These are phyloP conservation scores for Sphaceloma murrayae DNA, from an alignment of 2,329 filamentous ascomycete species.

Conservation along the genomic window DNA sequence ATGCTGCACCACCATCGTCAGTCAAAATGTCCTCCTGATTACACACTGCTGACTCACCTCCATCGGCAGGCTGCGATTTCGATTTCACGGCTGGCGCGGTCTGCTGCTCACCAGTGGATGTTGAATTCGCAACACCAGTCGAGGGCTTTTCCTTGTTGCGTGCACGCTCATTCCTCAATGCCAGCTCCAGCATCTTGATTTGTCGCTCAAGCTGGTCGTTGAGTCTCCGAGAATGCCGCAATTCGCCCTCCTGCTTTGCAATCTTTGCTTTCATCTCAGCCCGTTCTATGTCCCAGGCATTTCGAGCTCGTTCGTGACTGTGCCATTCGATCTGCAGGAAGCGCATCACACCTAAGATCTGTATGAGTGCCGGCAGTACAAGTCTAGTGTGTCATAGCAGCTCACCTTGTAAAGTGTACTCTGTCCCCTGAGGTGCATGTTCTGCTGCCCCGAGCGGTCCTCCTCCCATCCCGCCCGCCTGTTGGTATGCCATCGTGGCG, in stretches of 20 bases:
- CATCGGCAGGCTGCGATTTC: no score
- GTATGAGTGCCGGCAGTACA: no score
- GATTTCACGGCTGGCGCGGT: no score
- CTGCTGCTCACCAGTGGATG: no score
- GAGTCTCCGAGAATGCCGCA: constrained; percentile 73
- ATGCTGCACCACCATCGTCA: no score
- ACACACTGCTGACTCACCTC: no score
- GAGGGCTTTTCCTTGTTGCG: constrained; percentile 40
- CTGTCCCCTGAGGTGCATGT: constrained; percentile 50
- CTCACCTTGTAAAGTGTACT: constrained; percentile 63
- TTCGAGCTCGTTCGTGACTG: constrained; percentile 91
- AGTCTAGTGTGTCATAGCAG: no score
- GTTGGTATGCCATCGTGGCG: constrained; percentile 59
- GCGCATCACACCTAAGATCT: constrained; percentile 76
- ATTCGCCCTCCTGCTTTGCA: constrained; percentile 83
- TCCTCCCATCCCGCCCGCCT: constrained; percentile 53
- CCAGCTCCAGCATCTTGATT: constrained; percentile 78
- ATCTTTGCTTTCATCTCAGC: constrained; percentile 99
- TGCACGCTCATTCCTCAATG: constrained; percentile 70
- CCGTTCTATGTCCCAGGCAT: constrained; percentile 97
- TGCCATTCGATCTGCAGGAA: constrained; percentile 99
- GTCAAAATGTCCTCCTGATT: no score
- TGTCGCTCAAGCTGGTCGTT: constrained; percentile 87
- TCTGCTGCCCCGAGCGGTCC: constrained; percentile 42
- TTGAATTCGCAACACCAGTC: no score